Percentiles rank a stretch among this genome's conserved stretches.
Conservation (phyloP, 1,284 basidiomycete species). For the Fomitopsis schrenkii region DNA sequence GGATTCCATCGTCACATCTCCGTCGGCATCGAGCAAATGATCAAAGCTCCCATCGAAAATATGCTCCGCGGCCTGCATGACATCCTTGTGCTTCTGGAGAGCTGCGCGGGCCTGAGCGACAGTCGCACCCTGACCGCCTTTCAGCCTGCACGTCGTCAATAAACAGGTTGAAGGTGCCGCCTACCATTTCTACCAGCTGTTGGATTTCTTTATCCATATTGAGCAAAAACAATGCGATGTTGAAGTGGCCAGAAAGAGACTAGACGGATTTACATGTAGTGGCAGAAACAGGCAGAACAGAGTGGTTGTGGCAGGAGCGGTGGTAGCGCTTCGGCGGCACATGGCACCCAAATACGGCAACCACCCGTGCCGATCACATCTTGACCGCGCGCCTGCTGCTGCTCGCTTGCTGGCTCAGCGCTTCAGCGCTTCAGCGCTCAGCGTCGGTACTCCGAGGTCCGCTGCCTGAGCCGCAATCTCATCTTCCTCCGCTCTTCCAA, state of each 20-base stretch:
- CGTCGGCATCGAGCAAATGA: slow-evolving; percentile 56
- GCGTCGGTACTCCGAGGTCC: background rate
- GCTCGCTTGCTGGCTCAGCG: too few species aligned
- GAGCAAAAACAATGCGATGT: background rate
- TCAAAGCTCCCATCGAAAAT: slow-evolving; percentile 82
- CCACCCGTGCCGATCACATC: background rate
- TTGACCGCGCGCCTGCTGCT: background rate
- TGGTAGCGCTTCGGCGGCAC: background rate
- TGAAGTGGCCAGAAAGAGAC: background rate
- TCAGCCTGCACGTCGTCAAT: background rate
- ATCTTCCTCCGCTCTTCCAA: background rate
- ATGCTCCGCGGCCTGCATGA: slow-evolving; percentile 85
- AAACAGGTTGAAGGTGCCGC: background rate
- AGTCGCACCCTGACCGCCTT: slow-evolving; percentile 63
- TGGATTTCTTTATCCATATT: slow-evolving; percentile 31
- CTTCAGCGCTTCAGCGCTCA: too few species aligned
- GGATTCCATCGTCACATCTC: slow-evolving; percentile 25
- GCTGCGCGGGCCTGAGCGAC: slow-evolving; percentile 74
- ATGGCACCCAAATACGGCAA: background rate
- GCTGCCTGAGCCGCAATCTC: background rate
- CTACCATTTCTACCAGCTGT: slow-evolving; percentile 37
- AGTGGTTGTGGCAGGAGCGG: background rate
- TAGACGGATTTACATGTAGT: background rate
- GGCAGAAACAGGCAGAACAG: background rate
- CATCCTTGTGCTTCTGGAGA: slow-evolving; percentile 73